Base-by-base conservation (phyloP, 2,329 filamentous ascomycete species). In the Diaporthe humulicola region DNA sequence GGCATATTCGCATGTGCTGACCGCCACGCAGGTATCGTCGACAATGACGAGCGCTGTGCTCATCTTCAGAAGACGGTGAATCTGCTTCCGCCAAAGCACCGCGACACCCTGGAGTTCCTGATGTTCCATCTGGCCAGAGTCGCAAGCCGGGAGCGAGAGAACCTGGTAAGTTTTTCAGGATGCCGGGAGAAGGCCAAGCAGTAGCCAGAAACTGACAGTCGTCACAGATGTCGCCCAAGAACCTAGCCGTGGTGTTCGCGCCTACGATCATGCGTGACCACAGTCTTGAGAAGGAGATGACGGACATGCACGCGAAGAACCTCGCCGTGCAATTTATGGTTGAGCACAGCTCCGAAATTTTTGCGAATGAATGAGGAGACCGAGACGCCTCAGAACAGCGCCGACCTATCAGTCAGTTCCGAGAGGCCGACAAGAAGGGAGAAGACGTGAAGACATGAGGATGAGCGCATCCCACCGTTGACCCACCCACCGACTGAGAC, bases 201-300 rank as follows among this genome's bases (percentile, higher is more conserved):
- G 33, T 28, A 36, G 40, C 36, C 73, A 66, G 73, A 50, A 28
- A 17, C 64, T 70, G 50, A 75, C 72, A 50, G 81, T 85, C 77
- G 84, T 74, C 4, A 38, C 60, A 94, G 92, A 99, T 99, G 97
- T 98, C 95, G 33, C 94, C 96, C 73, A 94, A 97, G 85, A 99
- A 99, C 82, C 86, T 98, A 76, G 95, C 97, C 4, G 97, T 99
- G 56, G 97, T 99, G 50, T 99, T 99, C 82, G 97, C 97, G 12
- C 97, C 97, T 10, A 99, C 97, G 1, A 97, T 99, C 79, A 98
- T 99, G 95, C 91, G 96, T 79, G 95, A 97, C 73, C 89, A 92
- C 81, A 96, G 93, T 80, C 90, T 98, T 76, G 95, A 98, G 83
- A 92, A 95, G 76, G 97, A 99, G 84, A 97, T 99, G 92, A 96